Base-by-base conservation (phyloP, 108 stramenopile species). In the Stephanodiscus minutulus region DNA sequence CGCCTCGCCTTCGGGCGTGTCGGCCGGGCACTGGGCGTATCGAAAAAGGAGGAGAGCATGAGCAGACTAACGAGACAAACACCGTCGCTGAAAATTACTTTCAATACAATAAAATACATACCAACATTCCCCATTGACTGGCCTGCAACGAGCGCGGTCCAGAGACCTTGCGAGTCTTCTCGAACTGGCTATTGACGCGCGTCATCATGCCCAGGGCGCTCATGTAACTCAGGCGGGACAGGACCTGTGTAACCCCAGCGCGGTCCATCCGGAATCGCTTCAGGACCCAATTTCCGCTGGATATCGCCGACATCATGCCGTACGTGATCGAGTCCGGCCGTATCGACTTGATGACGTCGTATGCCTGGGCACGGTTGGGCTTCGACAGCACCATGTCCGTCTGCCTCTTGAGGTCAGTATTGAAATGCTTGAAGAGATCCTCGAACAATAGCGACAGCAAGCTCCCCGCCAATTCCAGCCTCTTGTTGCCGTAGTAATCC, bases 221-320 rank as follows among this genome's bases (percentile, higher is more conserved):
- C 65, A 98, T 95, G 86, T 96, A 99, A 12, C 90, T 89, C 20
- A 98, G 84, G 18, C 98, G 79, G 8, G 88, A 84, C 43, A 98
- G 76, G 1, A 98, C 97, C 83, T 99, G 99, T 5, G 98, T 97
- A 12, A 99, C 97, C 54, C 99, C 99, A 8, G 97, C 96, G 12
- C 97, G 88, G 74, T 98, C 98, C 96, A 98, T 98, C n/a, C 96
- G 84, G 73, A 98, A 98, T 17, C 99, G 92, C 74, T 98, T 97
- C 29, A 99, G 85, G 5, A 96, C 96, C 98, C 99, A 98, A 70
- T 98, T 98, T 20, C 99, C 99, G 11, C 97, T 97, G 63, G 97
- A 90, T 64, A 98, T 96, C 28, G 97, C 97, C 61, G 91, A 90
- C 65, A 95, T 82, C 88, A 99, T 97, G 18, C 98, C 98, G 63